These are phyloP conservation scores for Trypanosoma brucei DNA, from an alignment of 208 protist genomes.

Conservation along the genomic window DNA sequence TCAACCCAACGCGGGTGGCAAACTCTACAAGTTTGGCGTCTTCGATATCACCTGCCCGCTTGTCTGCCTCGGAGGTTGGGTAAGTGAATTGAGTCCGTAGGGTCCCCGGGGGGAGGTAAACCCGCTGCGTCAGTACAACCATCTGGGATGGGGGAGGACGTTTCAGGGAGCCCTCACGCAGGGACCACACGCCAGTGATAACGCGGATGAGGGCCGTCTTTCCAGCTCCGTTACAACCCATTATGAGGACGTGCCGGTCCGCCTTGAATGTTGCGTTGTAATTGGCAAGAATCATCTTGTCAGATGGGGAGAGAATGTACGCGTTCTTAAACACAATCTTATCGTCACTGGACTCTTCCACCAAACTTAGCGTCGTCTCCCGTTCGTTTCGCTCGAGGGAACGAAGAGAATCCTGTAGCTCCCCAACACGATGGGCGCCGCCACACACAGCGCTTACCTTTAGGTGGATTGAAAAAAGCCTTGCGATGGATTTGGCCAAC, in stretches of 20 bases:
- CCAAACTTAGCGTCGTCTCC: conserved; percentile 17
- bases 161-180: conserved; percentile 42
- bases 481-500: conserved; percentile 62
- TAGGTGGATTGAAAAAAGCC: conserved; percentile 71
- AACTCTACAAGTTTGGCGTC: conserved; percentile 54
- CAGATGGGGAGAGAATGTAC: conserved; percentile 50
- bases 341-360: conserved; percentile 13
- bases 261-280: conserved; percentile 51
- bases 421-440: conserved; percentile 74
- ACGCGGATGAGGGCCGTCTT: conserved; percentile 82
- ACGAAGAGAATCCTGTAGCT: conserved; percentile 66
- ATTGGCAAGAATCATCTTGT: conserved; percentile 40
- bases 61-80: conserved; percentile 34
- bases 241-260: conserved; percentile 70
- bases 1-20: conserved; percentile 46
- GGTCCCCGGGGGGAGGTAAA: conserved; percentile 76
- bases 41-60: conserved; percentile 16
- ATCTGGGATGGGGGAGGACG: conserved; percentile 32
- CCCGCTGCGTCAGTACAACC: conserved; percentile 70
- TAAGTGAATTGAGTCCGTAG: conserved; percentile 82
- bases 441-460: conserved; percentile 68
- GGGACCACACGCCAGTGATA: conserved; percentile 72
- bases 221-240: conserved; percentile 86
- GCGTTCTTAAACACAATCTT: conserved; percentile 50
- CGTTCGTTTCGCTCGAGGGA: conserved; percentile 24